Evolutionary conservation across 148 eudicot genomes (phyloP).

Genomic region (Vaccinium macrocarpon): DNA sequence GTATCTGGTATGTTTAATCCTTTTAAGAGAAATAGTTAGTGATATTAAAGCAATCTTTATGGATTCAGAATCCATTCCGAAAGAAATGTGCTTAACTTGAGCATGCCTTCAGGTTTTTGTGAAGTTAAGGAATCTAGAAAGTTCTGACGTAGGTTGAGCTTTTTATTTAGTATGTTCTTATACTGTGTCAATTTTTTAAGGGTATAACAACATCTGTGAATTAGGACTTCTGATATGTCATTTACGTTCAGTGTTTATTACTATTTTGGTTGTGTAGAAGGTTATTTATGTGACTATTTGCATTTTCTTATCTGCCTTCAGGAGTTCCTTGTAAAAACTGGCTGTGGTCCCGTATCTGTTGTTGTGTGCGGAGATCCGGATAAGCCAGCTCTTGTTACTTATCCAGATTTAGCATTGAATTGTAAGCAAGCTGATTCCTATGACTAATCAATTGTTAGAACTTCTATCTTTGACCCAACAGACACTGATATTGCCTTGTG

Average conservation of each 20-base stretch:
- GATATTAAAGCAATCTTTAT: not conserved
- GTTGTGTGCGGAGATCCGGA: slow-evolving; percentile 74
- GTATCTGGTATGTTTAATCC: not conserved
- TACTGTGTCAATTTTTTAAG: not conserved
- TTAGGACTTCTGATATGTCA: slow-evolving; percentile 1
- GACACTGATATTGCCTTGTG: not conserved
- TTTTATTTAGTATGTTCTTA: not conserved
- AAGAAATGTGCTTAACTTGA: slow-evolving; percentile 15
- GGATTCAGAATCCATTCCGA: not conserved
- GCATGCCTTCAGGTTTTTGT: not conserved
- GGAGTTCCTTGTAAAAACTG: slow-evolving; percentile 73
- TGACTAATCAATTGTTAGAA: not conserved
- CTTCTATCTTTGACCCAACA: not conserved
- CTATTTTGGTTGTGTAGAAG: not conserved
- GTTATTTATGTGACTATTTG: slow-evolving; percentile 6
- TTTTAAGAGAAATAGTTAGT: not conserved
- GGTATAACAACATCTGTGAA: not conserved
- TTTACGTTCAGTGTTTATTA: not conserved
- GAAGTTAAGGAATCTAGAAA: not conserved
- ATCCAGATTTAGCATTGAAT: slow-evolving; percentile 87
- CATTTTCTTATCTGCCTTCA: slow-evolving; percentile 30
- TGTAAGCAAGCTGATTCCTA: slow-evolving; percentile 43
- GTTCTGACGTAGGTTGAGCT: not conserved
- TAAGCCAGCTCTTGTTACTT: slow-evolving; percentile 87
- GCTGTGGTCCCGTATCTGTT: slow-evolving; percentile 65